These are phyloP conservation scores for Cucumis melo DNA, from an alignment of 306 rosid genomes.

Conservation along the genomic window DNA sequence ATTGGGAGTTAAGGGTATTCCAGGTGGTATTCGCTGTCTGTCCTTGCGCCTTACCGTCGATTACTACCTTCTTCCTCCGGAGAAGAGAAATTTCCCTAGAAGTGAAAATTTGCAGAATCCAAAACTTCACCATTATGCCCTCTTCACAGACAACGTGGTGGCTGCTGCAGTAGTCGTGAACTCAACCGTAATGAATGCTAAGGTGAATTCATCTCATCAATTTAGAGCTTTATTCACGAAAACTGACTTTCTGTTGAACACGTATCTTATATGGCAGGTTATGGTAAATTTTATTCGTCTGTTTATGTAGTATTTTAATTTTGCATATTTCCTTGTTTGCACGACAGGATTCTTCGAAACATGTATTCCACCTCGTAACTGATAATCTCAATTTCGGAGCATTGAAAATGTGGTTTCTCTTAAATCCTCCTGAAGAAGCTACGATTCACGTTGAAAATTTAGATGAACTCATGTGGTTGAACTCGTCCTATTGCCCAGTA, in stretches of 20 bases:
- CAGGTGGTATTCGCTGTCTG: slow-evolving; percentile 82
- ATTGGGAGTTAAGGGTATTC: slow-evolving; percentile 88
- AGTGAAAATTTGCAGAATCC: slow-evolving; percentile 83
- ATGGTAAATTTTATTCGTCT: neutral
- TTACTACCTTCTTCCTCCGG: slow-evolving; percentile 70
- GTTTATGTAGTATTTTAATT: slow-evolving; percentile 11
- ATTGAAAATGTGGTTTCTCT: slow-evolving; percentile 96
- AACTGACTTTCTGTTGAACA: neutral
- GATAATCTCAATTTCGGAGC: slow-evolving; percentile 95
- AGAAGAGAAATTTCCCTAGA: slow-evolving; percentile 62
- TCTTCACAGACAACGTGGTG: slow-evolving; percentile 93
- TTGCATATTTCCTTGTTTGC: slow-evolving; percentile 12
- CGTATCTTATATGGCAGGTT: neutral
- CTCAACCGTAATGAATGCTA: slow-evolving; percentile 66
- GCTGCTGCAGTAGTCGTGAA: slow-evolving; percentile 94
- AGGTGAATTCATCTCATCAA: slow-evolving; percentile 30
- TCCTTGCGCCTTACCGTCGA: slow-evolving; percentile 86
- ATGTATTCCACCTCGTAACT: slow-evolving; percentile 88
- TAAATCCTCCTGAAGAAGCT: slow-evolving; percentile 92
- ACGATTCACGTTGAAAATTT: slow-evolving; percentile 86
- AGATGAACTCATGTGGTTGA: slow-evolving; percentile 88
- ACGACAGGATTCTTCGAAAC: slow-evolving; percentile 81
- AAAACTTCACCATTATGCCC: slow-evolving; percentile 68
- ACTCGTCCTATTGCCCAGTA: slow-evolving; percentile 93
- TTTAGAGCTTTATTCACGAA: neutral